A percentile compares a stretch with the other conserved stretches of the same genome.
Conservation (phyloP, 164 flowering plant species). For the Dillenia suffruticosa region DNA sequence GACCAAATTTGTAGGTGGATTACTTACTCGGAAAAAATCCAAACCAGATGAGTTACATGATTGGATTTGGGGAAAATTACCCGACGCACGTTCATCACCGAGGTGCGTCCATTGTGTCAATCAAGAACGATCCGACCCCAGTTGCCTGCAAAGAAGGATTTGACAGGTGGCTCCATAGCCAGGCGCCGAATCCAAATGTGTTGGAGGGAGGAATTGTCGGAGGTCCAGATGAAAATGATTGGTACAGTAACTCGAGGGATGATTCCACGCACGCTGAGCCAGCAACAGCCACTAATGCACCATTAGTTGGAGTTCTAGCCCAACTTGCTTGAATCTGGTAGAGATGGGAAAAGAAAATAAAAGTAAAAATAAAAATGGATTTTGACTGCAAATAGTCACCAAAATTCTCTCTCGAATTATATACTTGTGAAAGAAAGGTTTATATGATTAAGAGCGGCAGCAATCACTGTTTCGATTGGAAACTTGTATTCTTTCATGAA, state of each 20-base stretch:
- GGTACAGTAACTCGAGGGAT: slow-evolving; percentile 31
- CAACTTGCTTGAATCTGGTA: no score
- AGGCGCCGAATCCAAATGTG: slow-evolving; percentile 52
- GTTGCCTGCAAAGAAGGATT: slow-evolving; percentile 54
- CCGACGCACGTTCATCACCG: slow-evolving; percentile 56
- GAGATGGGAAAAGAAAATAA: no score
- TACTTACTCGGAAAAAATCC: slow-evolving; percentile 63
- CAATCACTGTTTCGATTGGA: no score
- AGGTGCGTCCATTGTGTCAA: slow-evolving; percentile 63
- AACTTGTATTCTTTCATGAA: no score
- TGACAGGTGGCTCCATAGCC: slow-evolving; percentile 34
- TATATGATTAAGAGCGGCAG: no score
- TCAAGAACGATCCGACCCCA: slow-evolving; percentile 19
- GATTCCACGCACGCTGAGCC: slow-evolving; percentile 46
- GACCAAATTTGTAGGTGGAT: slow-evolving; percentile 28
- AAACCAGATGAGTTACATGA: slow-evolving; percentile 52
- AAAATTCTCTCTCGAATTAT: no score
- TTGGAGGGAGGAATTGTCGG: slow-evolving; percentile 55
- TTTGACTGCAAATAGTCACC: no score
- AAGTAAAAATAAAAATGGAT: no score
- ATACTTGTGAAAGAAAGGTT: no score
- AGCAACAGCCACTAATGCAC: slow-evolving; percentile 35
- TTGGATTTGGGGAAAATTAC: slow-evolving; percentile 51
- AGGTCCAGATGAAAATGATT: slow-evolving; percentile 51
- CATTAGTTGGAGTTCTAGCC: slow-evolving; percentile 6